Evolutionary conservation across 2,329 filamentous ascomycete genomes (phyloP).

Genomic region (Penicillium hesseltinei): DNA sequence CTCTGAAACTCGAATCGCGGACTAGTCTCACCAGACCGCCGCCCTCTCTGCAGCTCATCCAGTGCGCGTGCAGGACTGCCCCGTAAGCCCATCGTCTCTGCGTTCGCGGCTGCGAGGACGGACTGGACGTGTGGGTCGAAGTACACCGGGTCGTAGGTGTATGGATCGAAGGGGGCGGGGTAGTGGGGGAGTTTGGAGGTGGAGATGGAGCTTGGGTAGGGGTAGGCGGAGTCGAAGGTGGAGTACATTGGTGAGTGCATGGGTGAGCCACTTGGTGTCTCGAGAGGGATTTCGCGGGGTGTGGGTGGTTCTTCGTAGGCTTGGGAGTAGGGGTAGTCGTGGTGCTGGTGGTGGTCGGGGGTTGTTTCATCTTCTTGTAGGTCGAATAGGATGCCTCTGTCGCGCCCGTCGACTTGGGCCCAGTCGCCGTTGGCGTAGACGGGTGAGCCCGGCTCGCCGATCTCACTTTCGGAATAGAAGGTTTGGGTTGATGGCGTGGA

Average conservation of each 20-base stretch:
- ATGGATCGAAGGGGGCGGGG: background rate
- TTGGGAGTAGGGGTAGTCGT: constrained; percentile 2
- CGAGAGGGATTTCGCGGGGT: background rate
- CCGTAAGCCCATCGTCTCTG: constrained; percentile 25
- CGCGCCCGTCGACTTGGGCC: constrained; percentile 26
- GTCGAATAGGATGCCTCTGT: constrained; percentile 24
- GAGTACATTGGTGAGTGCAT: background rate
- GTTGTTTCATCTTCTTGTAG: background rate
- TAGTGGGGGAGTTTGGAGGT: background rate
- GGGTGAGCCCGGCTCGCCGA: constrained; percentile 34
- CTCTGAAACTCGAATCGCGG: constrained; percentile 4
- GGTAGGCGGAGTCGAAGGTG: background rate
- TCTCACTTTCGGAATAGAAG: constrained; percentile 27
- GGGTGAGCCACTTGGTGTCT: constrained; percentile 4
- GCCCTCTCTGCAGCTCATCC: constrained; percentile 23
- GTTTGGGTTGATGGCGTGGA: constrained; percentile 19
- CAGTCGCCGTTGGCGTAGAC: constrained; percentile 28
- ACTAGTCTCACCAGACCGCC: background rate
- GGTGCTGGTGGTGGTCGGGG: background rate
- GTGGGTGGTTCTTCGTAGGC: background rate
- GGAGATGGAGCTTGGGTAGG: background rate
- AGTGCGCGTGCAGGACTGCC: constrained; percentile 18
- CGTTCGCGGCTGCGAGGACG: constrained; percentile 26
- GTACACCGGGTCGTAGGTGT: constrained; percentile 22
- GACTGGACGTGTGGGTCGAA: constrained; percentile 26